These are phyloP conservation scores for Mycena venus DNA, from an alignment of 768 basidiomycete species.

Conservation along the genomic window DNA sequence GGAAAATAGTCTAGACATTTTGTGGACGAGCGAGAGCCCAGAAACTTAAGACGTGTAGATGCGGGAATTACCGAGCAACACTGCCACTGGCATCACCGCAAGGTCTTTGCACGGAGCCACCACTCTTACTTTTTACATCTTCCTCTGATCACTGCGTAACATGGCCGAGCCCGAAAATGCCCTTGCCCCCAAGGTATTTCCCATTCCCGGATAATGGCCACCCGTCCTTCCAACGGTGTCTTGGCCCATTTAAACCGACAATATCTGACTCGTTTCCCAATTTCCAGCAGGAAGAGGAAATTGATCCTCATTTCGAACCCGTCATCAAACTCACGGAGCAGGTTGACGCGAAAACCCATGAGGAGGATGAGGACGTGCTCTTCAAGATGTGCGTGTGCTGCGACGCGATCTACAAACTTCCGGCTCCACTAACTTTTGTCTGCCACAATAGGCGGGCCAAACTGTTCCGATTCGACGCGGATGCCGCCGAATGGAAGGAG, in stretches of 20 bases:
- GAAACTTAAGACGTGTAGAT: constrained; percentile 7
- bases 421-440: constrained; percentile 41
- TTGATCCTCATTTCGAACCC: constrained; percentile 94
- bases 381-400: constrained; percentile 92
- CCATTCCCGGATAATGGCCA: constrained; percentile 25
- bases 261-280: constrained; percentile 35
- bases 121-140: constrained; percentile 24
- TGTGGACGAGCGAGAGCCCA: neutral
- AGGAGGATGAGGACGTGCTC: constrained; percentile 92
- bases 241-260: neutral
- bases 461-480: constrained; percentile 92
- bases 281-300: constrained; percentile 74
- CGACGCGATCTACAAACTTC: constrained; percentile 51
- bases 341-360: constrained; percentile 94
- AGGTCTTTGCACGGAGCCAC: too few species aligned
- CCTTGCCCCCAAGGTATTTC: constrained; percentile 79
- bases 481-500: constrained; percentile 95
- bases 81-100: too few species aligned
- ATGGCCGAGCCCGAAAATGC: constrained; percentile 76
- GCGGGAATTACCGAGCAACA: too few species aligned
- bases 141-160: constrained; percentile 37
- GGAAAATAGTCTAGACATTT: constrained; percentile 42
- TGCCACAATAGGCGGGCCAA: constrained; percentile 86
- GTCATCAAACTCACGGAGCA: constrained; percentile 97
- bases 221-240: neutral